Evolutionary conservation across 2,329 filamentous ascomycete species (phyloP), one percentile per base, ranked within the genome.

Genomic region (Aspergillus texensis): DNA sequence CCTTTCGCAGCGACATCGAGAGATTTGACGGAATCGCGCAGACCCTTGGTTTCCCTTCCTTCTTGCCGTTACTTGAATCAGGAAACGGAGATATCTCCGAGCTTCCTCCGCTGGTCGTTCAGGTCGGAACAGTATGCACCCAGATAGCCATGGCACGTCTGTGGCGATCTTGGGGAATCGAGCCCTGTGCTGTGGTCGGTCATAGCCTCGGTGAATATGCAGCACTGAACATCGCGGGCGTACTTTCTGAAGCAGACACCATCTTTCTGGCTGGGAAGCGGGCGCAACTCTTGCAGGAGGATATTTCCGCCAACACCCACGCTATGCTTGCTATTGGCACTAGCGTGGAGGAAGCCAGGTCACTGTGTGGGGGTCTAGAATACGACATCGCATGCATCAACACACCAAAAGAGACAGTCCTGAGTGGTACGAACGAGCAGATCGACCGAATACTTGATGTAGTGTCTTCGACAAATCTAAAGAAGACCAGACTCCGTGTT

Each of bases 221-320:
- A 1, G 78, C 78, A 1, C 58, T 80, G 0, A 71, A 74, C 50
- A 70, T 71, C 11, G 72, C 78, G 4, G 78, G 77, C 11, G 73
- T 80, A 1, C 61, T 81, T 3, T 74, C 76, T 2, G 72, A 67
- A 1, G 69, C 61, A 36, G 79, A 80, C 59, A 71, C 75, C 0
- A 73, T 94, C 61, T 89, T 88, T 67, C 82, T 81, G 14, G 75
- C 77, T 56, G 79, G 79, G 26, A 76, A 71, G 28, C 72, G 80
- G 6, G 80, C 80, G 12, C 72, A 77, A 52, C 72, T 82, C 1
- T 73, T 82, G 54, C 73, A 76, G 61, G 81, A 79, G 64, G 70
- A 77, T 14, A 68, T 74, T 46, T 79, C 24, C 8, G 24, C 24
- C 2, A 39, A 78, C 57, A 82, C 79, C 3, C 79, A 81, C 59